Percentiles rank a stretch among this genome's conserved stretches.
Evolutionary conservation across 768 basidiomycete genomes (phyloP).

Genomic region (Neoboletus magnificus): DNA sequence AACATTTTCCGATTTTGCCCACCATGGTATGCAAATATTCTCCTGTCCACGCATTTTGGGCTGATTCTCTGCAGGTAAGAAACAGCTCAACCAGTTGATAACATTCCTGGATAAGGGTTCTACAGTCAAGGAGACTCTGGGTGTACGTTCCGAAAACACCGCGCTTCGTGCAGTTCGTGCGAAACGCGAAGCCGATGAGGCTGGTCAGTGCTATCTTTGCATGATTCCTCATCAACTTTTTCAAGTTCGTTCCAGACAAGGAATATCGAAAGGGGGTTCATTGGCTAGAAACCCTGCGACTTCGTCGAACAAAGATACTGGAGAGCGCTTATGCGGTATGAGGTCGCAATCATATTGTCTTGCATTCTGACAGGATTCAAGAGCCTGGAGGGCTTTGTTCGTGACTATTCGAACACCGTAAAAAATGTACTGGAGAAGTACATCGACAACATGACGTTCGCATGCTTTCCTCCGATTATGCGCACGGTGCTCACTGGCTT

Average conservation of each 20-base stretch:
- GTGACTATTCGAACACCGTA: conserved; percentile 63
- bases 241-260: conserved; percentile 52
- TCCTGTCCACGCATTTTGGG: background rate
- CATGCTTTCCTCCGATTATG: background rate
- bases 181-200: conserved; percentile 89
- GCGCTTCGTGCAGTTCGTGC: conserved; percentile 76
- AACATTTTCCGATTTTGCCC: conserved; percentile 82
- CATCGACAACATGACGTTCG: conserved; percentile 70
- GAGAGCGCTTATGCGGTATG: conserved; percentile 77
- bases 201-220: conserved; percentile 48
- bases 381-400: conserved; percentile 79
- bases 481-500: background rate
- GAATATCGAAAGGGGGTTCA: conserved; percentile 89
- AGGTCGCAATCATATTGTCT: background rate
- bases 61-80: conserved; percentile 56
- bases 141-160: conserved; percentile 54
- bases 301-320: conserved; percentile 77
- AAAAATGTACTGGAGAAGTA: conserved; percentile 69
- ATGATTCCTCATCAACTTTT: background rate
- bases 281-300: conserved; percentile 86
- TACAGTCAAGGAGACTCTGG: conserved; percentile 56
- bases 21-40: conserved; percentile 52
- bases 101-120: conserved; percentile 80
- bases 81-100: conserved; percentile 81
- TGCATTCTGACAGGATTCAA: conserved; percentile 29